A percentile compares a stretch with the other conserved stretches of the same genome.
phyloP scores from a whole-genome alignment of 352 stramenopile genomes.

The Phytophthora sansomeana region DNA sequence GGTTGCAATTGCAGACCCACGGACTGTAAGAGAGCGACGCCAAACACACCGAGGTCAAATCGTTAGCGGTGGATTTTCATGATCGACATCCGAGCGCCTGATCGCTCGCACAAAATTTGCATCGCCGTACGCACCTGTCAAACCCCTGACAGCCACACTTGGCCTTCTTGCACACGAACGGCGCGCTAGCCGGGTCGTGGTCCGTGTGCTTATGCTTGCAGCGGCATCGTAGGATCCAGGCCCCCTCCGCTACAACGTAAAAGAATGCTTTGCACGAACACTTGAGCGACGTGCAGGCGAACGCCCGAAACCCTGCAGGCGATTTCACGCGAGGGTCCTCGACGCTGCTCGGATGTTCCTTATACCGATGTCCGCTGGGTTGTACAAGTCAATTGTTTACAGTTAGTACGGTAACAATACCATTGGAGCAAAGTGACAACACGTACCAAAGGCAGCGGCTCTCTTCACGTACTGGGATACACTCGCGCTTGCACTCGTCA shows the following conservation, averaged over 20 bases:
- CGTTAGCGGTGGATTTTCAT: slow-evolving; percentile 27
- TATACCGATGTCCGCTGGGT: slow-evolving; percentile 76
- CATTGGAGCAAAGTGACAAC: too few relatives aligned
- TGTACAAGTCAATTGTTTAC: background rate
- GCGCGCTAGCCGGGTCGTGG: slow-evolving; percentile 53
- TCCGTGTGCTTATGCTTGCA: slow-evolving; percentile 88
- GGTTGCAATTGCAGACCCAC: slow-evolving; percentile 87
- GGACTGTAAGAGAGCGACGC: slow-evolving; percentile 43
- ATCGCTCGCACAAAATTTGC: slow-evolving; percentile 20
- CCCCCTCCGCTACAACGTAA: slow-evolving; percentile 83
- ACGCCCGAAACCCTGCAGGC: slow-evolving; percentile 42
- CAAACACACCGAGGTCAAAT: background rate
- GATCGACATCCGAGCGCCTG: slow-evolving; percentile 16
- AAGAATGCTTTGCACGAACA: slow-evolving; percentile 72
- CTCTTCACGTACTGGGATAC: slow-evolving; percentile 79
- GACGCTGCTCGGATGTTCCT: slow-evolving; percentile 61
- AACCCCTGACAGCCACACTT: slow-evolving; percentile 71
- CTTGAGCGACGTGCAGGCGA: slow-evolving; percentile 65
- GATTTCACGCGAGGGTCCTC: slow-evolving; percentile 51
- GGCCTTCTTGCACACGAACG: slow-evolving; percentile 61
- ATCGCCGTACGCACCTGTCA: slow-evolving; percentile 55
- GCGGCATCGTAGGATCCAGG: slow-evolving; percentile 80
- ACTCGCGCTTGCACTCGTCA: slow-evolving; percentile 66
- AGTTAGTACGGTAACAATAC: too few relatives aligned
- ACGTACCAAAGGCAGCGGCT: slow-evolving; percentile 76